Conservation (phyloP, 2,329 filamentous ascomycete species). For the Nothopassalora personata region DNA sequence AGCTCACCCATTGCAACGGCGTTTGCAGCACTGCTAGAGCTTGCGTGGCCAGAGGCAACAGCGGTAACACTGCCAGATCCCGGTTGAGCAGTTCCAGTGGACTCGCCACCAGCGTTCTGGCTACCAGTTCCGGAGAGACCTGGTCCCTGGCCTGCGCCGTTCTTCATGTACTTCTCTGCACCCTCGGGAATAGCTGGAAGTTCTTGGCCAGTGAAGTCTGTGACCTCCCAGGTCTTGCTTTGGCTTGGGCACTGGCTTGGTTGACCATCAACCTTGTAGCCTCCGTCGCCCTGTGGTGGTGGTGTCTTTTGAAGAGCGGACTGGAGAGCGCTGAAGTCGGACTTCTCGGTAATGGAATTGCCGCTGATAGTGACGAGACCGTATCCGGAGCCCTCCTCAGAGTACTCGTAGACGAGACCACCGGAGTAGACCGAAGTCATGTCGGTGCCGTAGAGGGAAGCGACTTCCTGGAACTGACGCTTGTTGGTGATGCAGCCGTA, state of each 20-base stretch:
- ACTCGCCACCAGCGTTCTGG: constrained; percentile 50
- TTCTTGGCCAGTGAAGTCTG: constrained; percentile 37
- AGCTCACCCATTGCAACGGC: constrained; percentile 42
- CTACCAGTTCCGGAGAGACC: constrained; percentile 54
- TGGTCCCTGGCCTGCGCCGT: constrained; percentile 53
- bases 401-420: constrained; percentile 92
- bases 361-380: constrained; percentile 66
- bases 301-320: constrained; percentile 46
- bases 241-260: constrained; percentile 51
- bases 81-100: constrained; percentile 45
- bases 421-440: constrained; percentile 93
- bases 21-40: constrained; percentile 38
- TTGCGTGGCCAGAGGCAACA: constrained; percentile 28
- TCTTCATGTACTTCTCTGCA: constrained; percentile 52
- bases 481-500: constrained; percentile 82
- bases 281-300: constrained; percentile 52
- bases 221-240: constrained; percentile 54
- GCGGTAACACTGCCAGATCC: constrained; percentile 46
- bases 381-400: constrained; percentile 68
- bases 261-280: constrained; percentile 52
- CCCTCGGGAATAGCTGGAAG: constrained; percentile 55
- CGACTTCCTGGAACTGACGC: constrained; percentile 75
- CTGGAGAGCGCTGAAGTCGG: constrained; percentile 59
- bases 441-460: constrained; percentile 69
- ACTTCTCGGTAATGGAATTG: constrained; percentile 46